Evolutionary conservation across 1,139 yeast genomes (phyloP).

Genomic region (Candida neerlandica): DNA sequence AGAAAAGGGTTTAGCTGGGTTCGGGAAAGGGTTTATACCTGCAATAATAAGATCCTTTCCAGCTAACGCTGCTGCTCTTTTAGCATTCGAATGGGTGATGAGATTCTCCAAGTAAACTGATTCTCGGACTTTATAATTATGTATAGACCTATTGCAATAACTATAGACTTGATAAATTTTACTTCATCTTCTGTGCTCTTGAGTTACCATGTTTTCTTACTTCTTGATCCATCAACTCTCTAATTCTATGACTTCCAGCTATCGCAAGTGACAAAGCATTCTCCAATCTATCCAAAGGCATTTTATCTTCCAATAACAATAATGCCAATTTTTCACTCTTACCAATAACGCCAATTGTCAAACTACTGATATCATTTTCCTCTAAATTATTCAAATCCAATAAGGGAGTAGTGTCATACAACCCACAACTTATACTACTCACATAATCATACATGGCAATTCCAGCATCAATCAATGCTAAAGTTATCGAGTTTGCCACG

Average conservation of each 20-base stretch:
- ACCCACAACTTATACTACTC: slow-evolving; percentile 77
- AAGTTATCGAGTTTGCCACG: slow-evolving; percentile 82
- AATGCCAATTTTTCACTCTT: slow-evolving; percentile 76
- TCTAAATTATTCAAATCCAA: slow-evolving; percentile 83
- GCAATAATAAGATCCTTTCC: slow-evolving; percentile 78
- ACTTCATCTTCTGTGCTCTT: slow-evolving; percentile 32
- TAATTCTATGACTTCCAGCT: slow-evolving; percentile 83
- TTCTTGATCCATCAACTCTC: slow-evolving; percentile 84
- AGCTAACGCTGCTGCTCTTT: slow-evolving; percentile 91
- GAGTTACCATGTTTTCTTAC: slow-evolving; percentile 71
- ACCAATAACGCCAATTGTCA: slow-evolving; percentile 86
- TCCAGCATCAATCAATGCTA: slow-evolving; percentile 94
- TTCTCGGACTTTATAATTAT: background rate
- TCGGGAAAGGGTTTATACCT: slow-evolving; percentile 78
- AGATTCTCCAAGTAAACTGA: slow-evolving; percentile 48
- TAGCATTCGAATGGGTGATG: slow-evolving; percentile 86
- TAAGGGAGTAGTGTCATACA: slow-evolving; percentile 73
- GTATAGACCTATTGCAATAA: background rate
- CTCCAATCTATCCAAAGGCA: slow-evolving; percentile 82
- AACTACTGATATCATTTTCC: slow-evolving; percentile 77
- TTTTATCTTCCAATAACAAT: slow-evolving; percentile 76
- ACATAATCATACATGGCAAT: slow-evolving; percentile 92
- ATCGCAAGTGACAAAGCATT: slow-evolving; percentile 79
- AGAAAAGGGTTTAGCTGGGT: slow-evolving; percentile 60
- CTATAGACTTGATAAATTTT: slow-evolving; percentile 2